Evolutionary conservation across 2,329 filamentous ascomycete genomes (phyloP).

Genomic region (Penicillium sp.): DNA sequence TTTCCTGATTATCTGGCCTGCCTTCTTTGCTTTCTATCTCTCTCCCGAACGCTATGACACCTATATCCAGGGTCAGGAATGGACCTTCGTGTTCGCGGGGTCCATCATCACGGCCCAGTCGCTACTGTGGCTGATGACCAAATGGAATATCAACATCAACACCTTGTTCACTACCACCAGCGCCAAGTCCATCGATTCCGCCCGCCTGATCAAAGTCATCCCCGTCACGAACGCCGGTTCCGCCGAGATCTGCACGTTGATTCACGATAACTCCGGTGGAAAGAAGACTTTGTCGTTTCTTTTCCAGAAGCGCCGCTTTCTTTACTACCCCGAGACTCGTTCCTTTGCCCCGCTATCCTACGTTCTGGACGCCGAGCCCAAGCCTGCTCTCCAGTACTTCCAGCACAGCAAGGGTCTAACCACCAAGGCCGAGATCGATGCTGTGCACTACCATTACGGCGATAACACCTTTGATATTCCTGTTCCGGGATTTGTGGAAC

Average conservation of each 20-base stretch:
- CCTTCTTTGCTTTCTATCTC: constrained; percentile 87
- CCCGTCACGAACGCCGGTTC: constrained; percentile 87
- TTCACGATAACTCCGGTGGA: constrained; percentile 74
- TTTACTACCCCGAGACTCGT: constrained; percentile 73
- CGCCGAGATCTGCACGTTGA: constrained; percentile 82
- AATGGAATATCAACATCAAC: constrained; percentile 92
- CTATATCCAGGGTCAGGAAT: constrained; percentile 92
- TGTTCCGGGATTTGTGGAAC: constrained; percentile 90
- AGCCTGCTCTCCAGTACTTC: constrained; percentile 76
- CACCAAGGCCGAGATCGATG: constrained; percentile 73
- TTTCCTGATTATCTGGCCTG: constrained; percentile 87
- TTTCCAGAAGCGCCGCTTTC: constrained; percentile 97
- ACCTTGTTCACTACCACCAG: constrained; percentile 78
- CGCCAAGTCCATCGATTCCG: constrained; percentile 71
- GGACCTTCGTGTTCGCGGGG: constrained; percentile 95
- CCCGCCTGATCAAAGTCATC: constrained; percentile 88
- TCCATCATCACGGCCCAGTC: constrained; percentile 86
- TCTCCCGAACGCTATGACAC: constrained; percentile 82
- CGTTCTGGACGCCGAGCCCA: constrained; percentile 81
- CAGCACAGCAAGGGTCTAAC: constrained; percentile 78
- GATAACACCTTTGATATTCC: constrained; percentile 97
- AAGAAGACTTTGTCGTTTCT: constrained; percentile 83
- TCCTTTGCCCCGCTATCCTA: constrained; percentile 84
- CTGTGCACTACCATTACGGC: constrained; percentile 90
- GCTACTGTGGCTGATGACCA: constrained; percentile 90